Percentiles rank a stretch among this genome's conserved stretches.
phyloP scores from a whole-genome alignment of 192 early-diverging fungal genomes.

The Entomortierella parvispora region DNA sequence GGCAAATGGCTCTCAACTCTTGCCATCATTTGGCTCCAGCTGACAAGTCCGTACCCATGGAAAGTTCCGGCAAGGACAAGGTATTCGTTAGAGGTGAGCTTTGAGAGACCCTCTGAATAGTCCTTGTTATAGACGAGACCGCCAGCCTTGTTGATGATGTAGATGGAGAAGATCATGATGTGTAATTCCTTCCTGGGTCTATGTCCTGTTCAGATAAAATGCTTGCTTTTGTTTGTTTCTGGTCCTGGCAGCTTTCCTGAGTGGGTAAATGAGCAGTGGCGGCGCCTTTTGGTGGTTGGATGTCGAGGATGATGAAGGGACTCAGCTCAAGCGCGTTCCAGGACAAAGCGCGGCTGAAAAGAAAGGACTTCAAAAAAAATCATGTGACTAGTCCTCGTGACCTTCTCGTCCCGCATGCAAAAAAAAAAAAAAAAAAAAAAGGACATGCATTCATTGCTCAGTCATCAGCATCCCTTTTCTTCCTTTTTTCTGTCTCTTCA shows the following conservation, averaged over 20 bases:
- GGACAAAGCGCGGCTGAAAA: no score
- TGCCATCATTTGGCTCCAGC: no score
- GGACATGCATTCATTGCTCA: neutral
- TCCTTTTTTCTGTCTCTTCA: neutral
- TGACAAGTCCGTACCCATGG: conserved; percentile 86
- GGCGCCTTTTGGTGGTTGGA: no score
- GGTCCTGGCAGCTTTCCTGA: no score
- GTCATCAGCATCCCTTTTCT: neutral
- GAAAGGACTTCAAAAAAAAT: no score
- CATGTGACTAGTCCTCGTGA: no score
- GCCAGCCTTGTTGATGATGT: conserved; percentile 92
- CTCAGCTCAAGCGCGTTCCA: no score
- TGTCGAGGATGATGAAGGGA: no score
- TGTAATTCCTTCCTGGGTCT: neutral
- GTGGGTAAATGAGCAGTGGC: no score
- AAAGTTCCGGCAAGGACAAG: conserved; percentile 98
- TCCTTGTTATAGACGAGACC: conserved; percentile 95
- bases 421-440: neutral
- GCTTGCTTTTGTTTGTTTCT: neutral
- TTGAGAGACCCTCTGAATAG: conserved; percentile 83
- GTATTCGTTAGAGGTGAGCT: conserved; percentile 94
- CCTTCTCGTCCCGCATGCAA: no score
- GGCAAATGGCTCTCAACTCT: neutral
- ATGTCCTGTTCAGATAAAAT: neutral
- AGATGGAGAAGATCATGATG: conserved; percentile 81